Conservation (phyloP, 2,329 filamentous ascomycete genomes). For the Corniculantispora saksenae region DNA sequence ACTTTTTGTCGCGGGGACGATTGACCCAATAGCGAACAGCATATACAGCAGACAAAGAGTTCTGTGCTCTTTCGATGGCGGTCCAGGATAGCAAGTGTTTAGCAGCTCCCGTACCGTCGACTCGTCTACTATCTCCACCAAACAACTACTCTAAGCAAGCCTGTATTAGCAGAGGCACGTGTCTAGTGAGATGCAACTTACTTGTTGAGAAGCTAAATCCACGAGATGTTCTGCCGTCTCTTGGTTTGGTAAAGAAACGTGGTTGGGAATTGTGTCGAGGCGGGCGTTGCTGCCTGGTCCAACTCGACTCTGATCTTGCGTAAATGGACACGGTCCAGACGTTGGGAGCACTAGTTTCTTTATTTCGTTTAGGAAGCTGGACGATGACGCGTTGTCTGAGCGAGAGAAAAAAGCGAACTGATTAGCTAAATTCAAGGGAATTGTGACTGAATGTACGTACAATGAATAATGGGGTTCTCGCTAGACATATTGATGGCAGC, state of each 20-base stretch:
- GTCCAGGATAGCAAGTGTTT: conserved; percentile 56
- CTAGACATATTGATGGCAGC: background rate
- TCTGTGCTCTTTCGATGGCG: conserved; percentile 49
- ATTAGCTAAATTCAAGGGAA: background rate
- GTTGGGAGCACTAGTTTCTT: conserved; percentile 60
- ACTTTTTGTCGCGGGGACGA: background rate
- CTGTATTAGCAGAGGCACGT: background rate
- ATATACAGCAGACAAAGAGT: conserved; percentile 63
- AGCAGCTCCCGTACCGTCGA: conserved; percentile 50
- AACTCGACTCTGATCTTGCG: conserved; percentile 47
- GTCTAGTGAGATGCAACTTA: background rate
- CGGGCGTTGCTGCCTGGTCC: background rate
- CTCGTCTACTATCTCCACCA: conserved; percentile 61
- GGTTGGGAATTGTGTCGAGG: conserved; percentile 50
- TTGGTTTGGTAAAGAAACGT: conserved; percentile 56
- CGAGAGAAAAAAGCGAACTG: conserved; percentile 35
- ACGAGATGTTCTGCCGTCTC: conserved; percentile 49
- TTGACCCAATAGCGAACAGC: conserved; percentile 59
- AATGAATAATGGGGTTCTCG: background rate
- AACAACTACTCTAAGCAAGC: conserved; percentile 57
- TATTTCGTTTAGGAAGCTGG: conserved; percentile 62
- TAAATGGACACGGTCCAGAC: conserved; percentile 58
- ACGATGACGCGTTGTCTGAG: conserved; percentile 64
- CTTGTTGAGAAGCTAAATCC: conserved; percentile 3
- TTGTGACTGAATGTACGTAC: background rate